Evolutionary conservation across 129 eudicot genomes (phyloP).

Genomic region (Dittrichia graveolens): DNA sequence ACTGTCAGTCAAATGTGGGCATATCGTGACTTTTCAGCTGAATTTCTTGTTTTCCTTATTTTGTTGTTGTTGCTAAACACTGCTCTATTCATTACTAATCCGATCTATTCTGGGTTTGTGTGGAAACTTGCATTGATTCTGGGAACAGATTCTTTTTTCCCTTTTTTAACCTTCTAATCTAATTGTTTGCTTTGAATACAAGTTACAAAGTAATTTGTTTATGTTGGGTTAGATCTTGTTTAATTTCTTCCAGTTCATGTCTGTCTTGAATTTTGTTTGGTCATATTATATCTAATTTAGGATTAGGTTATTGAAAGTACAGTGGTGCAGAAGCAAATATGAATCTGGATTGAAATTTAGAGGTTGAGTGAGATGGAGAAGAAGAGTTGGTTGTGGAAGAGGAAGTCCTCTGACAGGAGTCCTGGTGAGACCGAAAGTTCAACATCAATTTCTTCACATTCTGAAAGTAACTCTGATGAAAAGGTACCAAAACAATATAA

Average conservation of each 20-base stretch:
- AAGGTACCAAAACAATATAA: slow-evolving; percentile 50
- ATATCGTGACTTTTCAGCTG: slow-evolving; percentile 15
- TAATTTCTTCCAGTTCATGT: neutral
- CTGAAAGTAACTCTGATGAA: slow-evolving; percentile 81
- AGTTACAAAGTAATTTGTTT: slow-evolving; percentile 11
- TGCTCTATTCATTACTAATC: slow-evolving; percentile 7
- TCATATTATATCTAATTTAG: neutral
- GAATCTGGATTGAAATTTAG: slow-evolving; percentile 6
- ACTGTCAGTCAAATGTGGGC: slow-evolving; percentile 6
- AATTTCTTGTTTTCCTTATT: neutral
- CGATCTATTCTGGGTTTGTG: slow-evolving; percentile 11
- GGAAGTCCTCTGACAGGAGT: slow-evolving; percentile 68
- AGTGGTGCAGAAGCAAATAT: slow-evolving; percentile 21
- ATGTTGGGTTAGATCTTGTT: slow-evolving; percentile 16
- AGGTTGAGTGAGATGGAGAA: slow-evolving; percentile 55
- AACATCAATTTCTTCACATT: slow-evolving; percentile 81
- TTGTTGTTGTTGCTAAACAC: neutral
- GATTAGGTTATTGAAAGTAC: neutral
- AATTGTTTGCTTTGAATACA: slow-evolving; percentile 21
- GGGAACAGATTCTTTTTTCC: neutral
- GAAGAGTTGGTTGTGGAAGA: slow-evolving; percentile 92
- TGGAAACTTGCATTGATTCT: slow-evolving; percentile 15
- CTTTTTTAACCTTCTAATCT: neutral
- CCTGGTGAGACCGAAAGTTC: slow-evolving; percentile 88
- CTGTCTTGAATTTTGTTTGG: neutral